Evolutionary conservation across 495 filamentous ascomycete genomes (phyloP).

Genomic region (Venustampulla echinocandica): DNA sequence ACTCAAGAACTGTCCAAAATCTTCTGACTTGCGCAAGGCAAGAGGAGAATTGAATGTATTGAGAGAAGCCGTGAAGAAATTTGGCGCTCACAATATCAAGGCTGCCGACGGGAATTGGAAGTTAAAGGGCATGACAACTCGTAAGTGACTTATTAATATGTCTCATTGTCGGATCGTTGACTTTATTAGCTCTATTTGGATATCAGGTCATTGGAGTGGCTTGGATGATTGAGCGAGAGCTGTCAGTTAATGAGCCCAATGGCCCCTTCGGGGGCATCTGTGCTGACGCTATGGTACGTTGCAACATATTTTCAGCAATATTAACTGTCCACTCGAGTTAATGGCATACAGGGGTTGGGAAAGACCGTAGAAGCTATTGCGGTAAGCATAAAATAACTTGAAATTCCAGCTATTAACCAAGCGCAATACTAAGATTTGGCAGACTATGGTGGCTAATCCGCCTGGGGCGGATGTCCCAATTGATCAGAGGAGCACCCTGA

Average conservation of each 20-base stretch:
- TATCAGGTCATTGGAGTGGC: conserved; percentile 45
- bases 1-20: background rate
- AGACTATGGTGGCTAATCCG: too few species aligned
- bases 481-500: conserved; percentile 26
- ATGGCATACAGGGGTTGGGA: conserved; percentile 39
- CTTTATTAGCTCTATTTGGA: conserved; percentile 9
- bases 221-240: conserved; percentile 48
- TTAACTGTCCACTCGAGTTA: background rate
- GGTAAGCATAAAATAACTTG: conserved; percentile 2
- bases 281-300: conserved; percentile 44
- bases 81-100: background rate
- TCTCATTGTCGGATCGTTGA: background rate
- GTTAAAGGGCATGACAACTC: conserved; percentile 31
- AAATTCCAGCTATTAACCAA: conserved; percentile 15
- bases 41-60: background rate
- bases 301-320: background rate
- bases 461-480: conserved; percentile 1
- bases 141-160: conserved; percentile 28
- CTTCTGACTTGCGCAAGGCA: background rate
- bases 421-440: too few species aligned
- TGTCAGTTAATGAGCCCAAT: conserved; percentile 12
- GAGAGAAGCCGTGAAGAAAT: background rate
- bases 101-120: conserved; percentile 31
- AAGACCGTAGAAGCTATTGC: conserved; percentile 46
- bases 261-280: conserved; percentile 42